Evolutionary conservation across 495 filamentous ascomycete genomes (phyloP), one percentile per base, ranked within the genome.

Genomic region (Penicilliopsis zonata): DNA sequence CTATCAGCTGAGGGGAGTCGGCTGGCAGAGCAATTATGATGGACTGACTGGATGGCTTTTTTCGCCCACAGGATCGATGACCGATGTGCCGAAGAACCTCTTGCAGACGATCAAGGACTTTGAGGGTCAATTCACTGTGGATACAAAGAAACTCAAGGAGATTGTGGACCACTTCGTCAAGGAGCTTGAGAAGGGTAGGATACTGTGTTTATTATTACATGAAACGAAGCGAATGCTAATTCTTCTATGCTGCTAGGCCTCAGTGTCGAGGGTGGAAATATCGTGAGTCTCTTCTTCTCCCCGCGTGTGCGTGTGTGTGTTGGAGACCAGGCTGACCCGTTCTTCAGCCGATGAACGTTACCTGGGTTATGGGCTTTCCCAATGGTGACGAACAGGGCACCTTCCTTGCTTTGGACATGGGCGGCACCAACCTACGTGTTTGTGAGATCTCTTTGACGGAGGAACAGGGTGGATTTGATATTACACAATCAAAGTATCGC

Each of bases 401-500:
- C 23, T 98, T 76, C 55, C 67, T 98, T 28, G 90, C 90, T 43
- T 68, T 98, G 19, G 90, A 98, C 52, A 95, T 98, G 92, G 90
- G 90, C 37, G 90, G 90, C 43, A 98, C 90, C 52, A 98, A 98
- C 52, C 69, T 98, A 36, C 86, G 90, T 50, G 92, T 98, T 46
- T 98, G 90, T 63, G 85, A 98, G 55, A 88, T 98, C 50, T 82
- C 77, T 40, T 63, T 98, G 50, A 84, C 83, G 14, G 76, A 94
- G 34, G 74, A 84, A 56, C 82, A 85, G 65, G 92, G 90, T 28
- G 85, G 87, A 52, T 98, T 96, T 60, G 90, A 98, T 49, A 98
- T 98, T 49, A 93, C 87, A 43, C 90, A 98, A 63, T 95, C 88
- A 41, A 98, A 98, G 57, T 98, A 98, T 57, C 76, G 81, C 28